These are phyloP conservation scores for Colletotrichum musicola DNA, from an alignment of 2,329 filamentous ascomycete genomes.

Conservation along the genomic window DNA sequence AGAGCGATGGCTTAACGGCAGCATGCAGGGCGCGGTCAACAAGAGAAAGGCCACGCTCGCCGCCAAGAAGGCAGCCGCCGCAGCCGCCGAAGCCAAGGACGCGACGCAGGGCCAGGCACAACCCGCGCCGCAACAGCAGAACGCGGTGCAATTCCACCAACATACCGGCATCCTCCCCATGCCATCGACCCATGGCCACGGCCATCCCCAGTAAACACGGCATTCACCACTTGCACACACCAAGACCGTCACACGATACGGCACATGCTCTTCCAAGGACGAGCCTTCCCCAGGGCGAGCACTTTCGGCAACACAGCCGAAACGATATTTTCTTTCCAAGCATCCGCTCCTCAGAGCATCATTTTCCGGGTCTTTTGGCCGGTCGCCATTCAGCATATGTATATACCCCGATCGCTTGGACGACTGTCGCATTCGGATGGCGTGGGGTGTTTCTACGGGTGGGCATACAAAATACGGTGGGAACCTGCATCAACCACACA, in stretches of 20 bases:
- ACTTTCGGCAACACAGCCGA: neutral
- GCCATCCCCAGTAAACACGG: neutral
- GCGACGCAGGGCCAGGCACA: conserved; percentile 5
- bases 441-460: conserved; percentile 6
- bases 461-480: conserved; percentile 4
- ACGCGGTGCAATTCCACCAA: conserved; percentile 24
- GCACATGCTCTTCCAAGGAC: neutral
- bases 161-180: conserved; percentile 25
- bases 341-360: conserved; percentile 24
- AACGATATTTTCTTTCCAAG: conserved; percentile 12
- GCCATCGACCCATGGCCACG: conserved; percentile 9
- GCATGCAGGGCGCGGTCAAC: conserved; percentile 71
- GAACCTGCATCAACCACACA: conserved; percentile 16
- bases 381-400: conserved; percentile 16
- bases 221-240: neutral
- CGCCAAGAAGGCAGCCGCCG: conserved; percentile 67
- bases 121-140: conserved; percentile 18
- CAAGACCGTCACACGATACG: neutral
- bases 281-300: too few relatives aligned
- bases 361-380: neutral
- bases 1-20: conserved; percentile 72
- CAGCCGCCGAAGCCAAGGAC: conserved; percentile 43
- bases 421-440: conserved; percentile 29
- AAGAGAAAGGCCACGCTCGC: conserved; percentile 72
- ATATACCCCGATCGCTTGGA: conserved; percentile 32